Conservation (phyloP, 1,284 basidiomycete species). For the Chalciporus sp. region DNA sequence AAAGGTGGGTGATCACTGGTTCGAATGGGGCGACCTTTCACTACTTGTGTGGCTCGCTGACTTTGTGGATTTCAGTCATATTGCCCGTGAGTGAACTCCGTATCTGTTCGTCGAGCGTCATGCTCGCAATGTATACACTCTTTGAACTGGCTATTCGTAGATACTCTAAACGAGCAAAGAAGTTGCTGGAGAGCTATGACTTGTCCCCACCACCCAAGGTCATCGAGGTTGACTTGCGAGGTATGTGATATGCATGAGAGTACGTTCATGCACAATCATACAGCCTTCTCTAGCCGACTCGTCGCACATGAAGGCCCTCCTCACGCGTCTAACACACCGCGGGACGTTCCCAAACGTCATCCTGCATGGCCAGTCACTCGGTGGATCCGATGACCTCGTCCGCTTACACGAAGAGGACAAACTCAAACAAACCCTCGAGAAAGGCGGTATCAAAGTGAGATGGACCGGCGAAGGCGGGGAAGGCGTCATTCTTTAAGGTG, state of each 20-base stretch:
- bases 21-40: background rate
- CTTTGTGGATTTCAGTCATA: conserved; percentile 49
- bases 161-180: conserved; percentile 71
- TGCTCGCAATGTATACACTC: background rate
- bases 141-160: conserved; percentile 34
- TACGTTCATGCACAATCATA: conserved; percentile 1
- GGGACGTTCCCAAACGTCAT: conserved; percentile 79
- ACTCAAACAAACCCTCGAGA: conserved; percentile 9
- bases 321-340: conserved; percentile 66
- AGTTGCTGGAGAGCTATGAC: conserved; percentile 63
- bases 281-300: conserved; percentile 55
- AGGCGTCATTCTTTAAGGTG: conserved; percentile 16
- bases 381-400: conserved; percentile 70
- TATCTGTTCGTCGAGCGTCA: background rate
- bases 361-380: conserved; percentile 65
- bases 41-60: background rate
- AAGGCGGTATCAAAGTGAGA: conserved; percentile 17
- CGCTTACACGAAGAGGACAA: conserved; percentile 20
- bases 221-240: conserved; percentile 74
- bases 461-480: conserved; percentile 12
- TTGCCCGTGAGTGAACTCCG: conserved; percentile 58
- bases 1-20: conserved; percentile 51
- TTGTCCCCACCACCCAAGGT: conserved; percentile 70
- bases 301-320: conserved; percentile 61
- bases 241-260: conserved; percentile 38